A percentile compares a stretch with the other conserved stretches of the same genome.
Conservation (phyloP, 306 rosid species). For the Acacia confusa region DNA sequence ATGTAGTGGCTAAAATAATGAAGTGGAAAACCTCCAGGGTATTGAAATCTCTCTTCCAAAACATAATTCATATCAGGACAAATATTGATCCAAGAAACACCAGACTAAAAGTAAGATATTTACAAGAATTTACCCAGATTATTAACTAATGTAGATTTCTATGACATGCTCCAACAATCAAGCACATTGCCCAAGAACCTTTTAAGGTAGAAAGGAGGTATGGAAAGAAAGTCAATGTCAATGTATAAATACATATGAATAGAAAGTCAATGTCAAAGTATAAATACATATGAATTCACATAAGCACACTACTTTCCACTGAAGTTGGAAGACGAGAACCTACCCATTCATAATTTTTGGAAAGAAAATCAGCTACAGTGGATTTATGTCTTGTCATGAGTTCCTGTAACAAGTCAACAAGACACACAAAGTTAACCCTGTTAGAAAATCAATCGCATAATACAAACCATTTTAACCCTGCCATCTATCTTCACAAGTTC, state of each 20-base stretch:
- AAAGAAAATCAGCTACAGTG: conserved; percentile 91
- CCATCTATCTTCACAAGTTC: background rate
- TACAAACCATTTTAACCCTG: background rate
- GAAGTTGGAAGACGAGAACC: conserved; percentile 15
- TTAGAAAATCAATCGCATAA: conserved; percentile 15
- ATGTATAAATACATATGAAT: background rate
- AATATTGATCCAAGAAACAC: conserved; percentile 1
- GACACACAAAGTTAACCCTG: background rate
- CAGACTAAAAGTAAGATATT: background rate
- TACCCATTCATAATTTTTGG: conserved; percentile 97
- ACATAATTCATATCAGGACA: background rate
- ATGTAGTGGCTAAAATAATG: background rate
- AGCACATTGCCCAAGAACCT: conserved; percentile 18
- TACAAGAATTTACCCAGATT: conserved; percentile 15
- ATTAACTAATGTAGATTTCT: background rate
- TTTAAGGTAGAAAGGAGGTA: conserved; percentile 10
- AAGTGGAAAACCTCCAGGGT: background rate
- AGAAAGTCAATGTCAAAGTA: background rate
- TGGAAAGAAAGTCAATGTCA: background rate
- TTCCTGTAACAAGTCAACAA: conserved; percentile 60
- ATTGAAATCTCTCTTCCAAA: background rate
- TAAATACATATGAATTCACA: conserved; percentile 1
- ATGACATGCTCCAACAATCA: conserved; percentile 14
- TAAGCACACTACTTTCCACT: conserved; percentile 13
- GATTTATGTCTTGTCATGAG: conserved; percentile 98